Conservation (phyloP, 1,284 basidiomycete species). For the Boletus semigastroideus region DNA sequence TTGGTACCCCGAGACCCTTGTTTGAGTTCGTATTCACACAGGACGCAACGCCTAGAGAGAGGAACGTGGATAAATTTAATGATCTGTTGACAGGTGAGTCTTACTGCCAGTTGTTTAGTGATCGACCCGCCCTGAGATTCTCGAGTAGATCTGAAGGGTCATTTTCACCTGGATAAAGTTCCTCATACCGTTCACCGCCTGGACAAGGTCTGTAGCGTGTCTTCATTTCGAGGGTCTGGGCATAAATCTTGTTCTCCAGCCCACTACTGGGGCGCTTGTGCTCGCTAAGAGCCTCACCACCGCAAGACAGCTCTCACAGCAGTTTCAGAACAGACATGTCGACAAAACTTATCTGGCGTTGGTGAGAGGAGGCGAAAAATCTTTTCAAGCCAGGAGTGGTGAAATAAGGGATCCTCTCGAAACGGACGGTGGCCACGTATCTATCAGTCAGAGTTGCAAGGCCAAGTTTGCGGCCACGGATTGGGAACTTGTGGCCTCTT, state of each 20-base stretch:
- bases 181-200: conserved; percentile 63
- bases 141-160: conserved; percentile 39
- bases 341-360: conserved; percentile 68
- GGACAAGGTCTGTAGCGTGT: conserved; percentile 52
- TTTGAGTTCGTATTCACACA: conserved; percentile 9
- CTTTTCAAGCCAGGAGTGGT: conserved; percentile 44
- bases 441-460: conserved; percentile 31
- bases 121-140: neutral
- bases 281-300: conserved; percentile 47
- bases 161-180: conserved; percentile 35
- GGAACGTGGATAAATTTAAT: conserved; percentile 32
- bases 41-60: conserved; percentile 23
- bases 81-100: conserved; percentile 27
- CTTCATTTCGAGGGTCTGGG: neutral
- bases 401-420: conserved; percentile 45
- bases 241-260: conserved; percentile 34
- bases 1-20: conserved; percentile 1
- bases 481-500: conserved; percentile 61
- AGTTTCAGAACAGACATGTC: conserved; percentile 49
- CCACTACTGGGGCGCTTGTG: conserved; percentile 62
- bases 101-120: neutral
- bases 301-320: conserved; percentile 52
- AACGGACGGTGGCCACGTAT: conserved; percentile 44
- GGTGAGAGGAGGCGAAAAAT: conserved; percentile 52
- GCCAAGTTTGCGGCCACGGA: conserved; percentile 49